Base-by-base conservation (phyloP, 73 alveolate species). In the Blepharisma japonicum region DNA sequence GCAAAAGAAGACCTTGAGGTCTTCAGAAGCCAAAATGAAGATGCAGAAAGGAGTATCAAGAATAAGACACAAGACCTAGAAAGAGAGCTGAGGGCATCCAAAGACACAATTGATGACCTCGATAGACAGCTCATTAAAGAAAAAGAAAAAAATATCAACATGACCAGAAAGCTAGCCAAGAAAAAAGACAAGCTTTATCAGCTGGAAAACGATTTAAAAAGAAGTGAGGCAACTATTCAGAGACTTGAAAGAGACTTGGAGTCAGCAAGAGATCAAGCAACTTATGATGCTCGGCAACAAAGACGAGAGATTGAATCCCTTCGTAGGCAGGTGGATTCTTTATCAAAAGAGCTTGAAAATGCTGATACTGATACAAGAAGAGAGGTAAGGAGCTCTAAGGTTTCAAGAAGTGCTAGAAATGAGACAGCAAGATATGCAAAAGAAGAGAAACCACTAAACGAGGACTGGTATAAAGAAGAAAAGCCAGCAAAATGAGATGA, bases 1-100 rank as follows among this genome's bases (percentile, higher is more conserved):
- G 18, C 14, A 14, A 14, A 39, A 61, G 74, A 61, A 2, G 74
- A 61, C 5, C 18, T 61, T n/a, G 74, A 61, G 5, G 23, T 14
- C 47, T n/a, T 39, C 5, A 14, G 74, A 61, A 14, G 14, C 5
- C 14, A 61, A 25, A 39, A 8, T 18, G 74, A 61, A 8, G 74
- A 61, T 5, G 47, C 23, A 20, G 74, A 61, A 25, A 61, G 74
- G 46, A 9, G 4, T 14, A 14, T 9, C 11, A 61, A 61, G 47
- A 18, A 18, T 2, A 61, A 25, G 46, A 25, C 23, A 8, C 50
- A n/a, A 20, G 74, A 61, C 47, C 47, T 61, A 1, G 74, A 61
- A 39, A 14, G 74, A 9, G 74, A 61, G 23, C 47, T 61, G 74
- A 61, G 74, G 47, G 38, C 47, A 2, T 20, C 74, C 2, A 61